These are phyloP conservation scores for Eucalyptus brandiana DNA, from an alignment of 345 rosid genomes.

Conservation along the genomic window DNA sequence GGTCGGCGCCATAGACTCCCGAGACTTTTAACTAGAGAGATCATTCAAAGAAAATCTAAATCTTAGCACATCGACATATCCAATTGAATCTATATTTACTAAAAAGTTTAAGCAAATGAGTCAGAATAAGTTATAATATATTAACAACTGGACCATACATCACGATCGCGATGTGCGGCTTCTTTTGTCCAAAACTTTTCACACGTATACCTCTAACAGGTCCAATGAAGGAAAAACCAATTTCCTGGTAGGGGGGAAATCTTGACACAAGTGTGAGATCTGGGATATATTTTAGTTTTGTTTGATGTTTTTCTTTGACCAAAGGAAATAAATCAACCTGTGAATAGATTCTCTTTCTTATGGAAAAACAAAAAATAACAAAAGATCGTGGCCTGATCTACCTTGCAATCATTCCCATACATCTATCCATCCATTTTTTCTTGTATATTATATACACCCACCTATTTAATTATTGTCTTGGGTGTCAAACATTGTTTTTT, in stretches of 20 bases:
- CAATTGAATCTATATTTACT: neutral
- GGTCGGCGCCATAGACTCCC: fast-evolving
- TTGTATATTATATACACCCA: neutral
- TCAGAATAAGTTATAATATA: neutral
- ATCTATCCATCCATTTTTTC: neutral
- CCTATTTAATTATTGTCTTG: neutral
- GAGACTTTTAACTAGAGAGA: neutral
- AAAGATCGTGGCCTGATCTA: neutral
- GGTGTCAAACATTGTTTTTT: neutral
- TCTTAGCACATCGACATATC: neutral
- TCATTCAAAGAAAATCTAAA: neutral
- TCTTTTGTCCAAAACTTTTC: neutral
- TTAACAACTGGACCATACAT: neutral
- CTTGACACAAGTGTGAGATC: neutral
- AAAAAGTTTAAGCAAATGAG: neutral
- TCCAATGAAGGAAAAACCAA: neutral
- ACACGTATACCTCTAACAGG: neutral
- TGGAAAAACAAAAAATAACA: neutral
- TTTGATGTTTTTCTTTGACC: neutral
- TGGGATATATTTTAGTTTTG: neutral
- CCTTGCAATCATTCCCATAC: neutral
- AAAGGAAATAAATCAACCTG: neutral
- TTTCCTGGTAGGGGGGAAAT: neutral
- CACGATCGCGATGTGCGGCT: neutral
- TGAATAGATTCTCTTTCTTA: neutral